phyloP scores from a whole-genome alignment of 2,329 filamentous ascomycete species.

The Sporothrix luriei region DNA sequence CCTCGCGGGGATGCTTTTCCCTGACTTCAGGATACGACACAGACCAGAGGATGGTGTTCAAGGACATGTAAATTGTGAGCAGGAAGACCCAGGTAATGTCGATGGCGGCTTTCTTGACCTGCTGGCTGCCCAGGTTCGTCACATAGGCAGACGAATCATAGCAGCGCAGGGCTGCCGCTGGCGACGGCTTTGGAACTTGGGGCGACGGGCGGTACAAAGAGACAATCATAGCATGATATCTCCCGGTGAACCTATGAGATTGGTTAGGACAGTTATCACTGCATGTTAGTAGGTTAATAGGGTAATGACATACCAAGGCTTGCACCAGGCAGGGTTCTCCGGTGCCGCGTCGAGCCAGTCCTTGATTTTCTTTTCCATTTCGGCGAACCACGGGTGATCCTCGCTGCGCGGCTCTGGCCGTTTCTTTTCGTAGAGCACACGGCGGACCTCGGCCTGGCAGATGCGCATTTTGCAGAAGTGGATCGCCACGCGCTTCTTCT shows the following conservation, averaged over 20 bases:
- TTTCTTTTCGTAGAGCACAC: conserved; percentile 84
- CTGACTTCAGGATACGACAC: conserved; percentile 86
- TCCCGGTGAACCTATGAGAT: conserved; percentile 60
- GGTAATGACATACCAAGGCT: conserved; percentile 68
- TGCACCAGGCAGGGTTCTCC: conserved; percentile 69
- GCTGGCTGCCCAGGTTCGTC: conserved; percentile 76
- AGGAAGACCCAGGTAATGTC: conserved; percentile 96
- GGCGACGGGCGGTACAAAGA: conserved; percentile 89
- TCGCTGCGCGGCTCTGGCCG: conserved; percentile 74
- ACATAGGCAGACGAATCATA: conserved; percentile 82
- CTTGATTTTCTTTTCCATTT: conserved; percentile 77
- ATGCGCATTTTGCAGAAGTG: conserved; percentile 93
- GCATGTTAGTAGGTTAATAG: neutral
- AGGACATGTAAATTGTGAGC: conserved; percentile 82
- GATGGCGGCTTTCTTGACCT: conserved; percentile 73
- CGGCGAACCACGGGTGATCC: conserved; percentile 80
- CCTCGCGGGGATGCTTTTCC: conserved; percentile 68
- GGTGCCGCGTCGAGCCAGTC: conserved; percentile 79
- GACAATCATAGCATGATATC: conserved; percentile 85
- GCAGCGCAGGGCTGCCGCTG: conserved; percentile 76
- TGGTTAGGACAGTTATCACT: conserved; percentile 29
- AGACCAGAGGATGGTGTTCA: conserved; percentile 91
- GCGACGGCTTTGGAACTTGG: conserved; percentile 82
- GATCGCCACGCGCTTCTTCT: conserved; percentile 85
- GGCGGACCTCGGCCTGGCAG: conserved; percentile 82